These are phyloP conservation scores for Pyrenochaeta sp. DNA, from an alignment of 2,329 filamentous ascomycete genomes.

Conservation along the genomic window DNA sequence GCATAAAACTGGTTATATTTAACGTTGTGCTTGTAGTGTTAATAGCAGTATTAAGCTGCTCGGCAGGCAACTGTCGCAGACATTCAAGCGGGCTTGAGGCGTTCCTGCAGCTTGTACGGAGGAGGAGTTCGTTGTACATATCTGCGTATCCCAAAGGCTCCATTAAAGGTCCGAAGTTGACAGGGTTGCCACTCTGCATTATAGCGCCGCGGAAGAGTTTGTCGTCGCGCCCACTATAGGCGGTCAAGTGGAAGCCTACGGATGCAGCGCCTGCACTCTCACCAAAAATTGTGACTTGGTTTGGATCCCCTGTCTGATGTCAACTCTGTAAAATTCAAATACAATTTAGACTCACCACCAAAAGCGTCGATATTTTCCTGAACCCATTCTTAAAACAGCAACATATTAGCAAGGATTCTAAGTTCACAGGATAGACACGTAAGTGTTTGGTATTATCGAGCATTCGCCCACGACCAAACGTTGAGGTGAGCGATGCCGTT, in stretches of 20 bases:
- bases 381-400: conserved; percentile 55
- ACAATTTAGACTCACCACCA: conserved; percentile 43
- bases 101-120: conserved; percentile 33
- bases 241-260: conserved; percentile 57
- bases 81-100: conserved; percentile 41
- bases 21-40: conserved; percentile 49
- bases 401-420: too few species aligned
- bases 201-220: conserved; percentile 58
- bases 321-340: conserved; percentile 28
- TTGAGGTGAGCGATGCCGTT: too few species aligned
- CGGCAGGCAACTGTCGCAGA: conserved; percentile 68
- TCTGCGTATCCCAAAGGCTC: conserved; percentile 27
- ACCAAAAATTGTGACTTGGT: conserved; percentile 57
- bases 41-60: conserved; percentile 65
- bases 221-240: conserved; percentile 59
- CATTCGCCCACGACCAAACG: too few species aligned
- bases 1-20: conserved; percentile 47
- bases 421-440: too few species aligned
- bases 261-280: conserved; percentile 55
- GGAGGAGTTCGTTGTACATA: conserved; percentile 31
- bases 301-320: conserved; percentile 46
- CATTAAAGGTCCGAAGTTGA: conserved; percentile 33
- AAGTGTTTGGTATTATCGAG: too few species aligned
- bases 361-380: conserved; percentile 55
- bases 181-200: conserved; percentile 55